Conservation (phyloP, 495 filamentous ascomycete genomes). For the Penicillium herquei region DNA sequence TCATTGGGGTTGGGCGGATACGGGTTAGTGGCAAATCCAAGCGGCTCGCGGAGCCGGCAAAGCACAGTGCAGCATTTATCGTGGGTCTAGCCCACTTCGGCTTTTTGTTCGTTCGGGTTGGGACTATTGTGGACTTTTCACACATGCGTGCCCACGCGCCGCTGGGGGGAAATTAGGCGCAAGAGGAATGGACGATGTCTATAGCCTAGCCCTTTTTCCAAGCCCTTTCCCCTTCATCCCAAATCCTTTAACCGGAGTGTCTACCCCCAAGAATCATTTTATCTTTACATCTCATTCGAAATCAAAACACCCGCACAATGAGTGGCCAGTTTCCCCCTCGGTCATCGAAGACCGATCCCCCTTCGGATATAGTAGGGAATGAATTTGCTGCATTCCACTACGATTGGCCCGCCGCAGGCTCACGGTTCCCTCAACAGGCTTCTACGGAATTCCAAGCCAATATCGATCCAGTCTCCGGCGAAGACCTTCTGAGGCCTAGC, state of each 20-base stretch:
- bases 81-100: constrained; percentile 13
- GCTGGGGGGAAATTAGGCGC: not conserved
- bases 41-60: constrained; percentile 38
- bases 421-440: constrained; percentile 12
- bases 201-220: constrained; percentile 1
- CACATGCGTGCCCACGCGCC: not conserved
- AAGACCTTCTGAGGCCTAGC: constrained; percentile 10
- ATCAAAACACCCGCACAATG: constrained; percentile 21
- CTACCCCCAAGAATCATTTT: not conserved
- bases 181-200: not conserved
- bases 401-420: constrained; percentile 19
- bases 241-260: constrained; percentile 8
- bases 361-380: constrained; percentile 22
- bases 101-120: constrained; percentile 5
- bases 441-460: constrained; percentile 6
- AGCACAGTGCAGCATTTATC: constrained; percentile 27
- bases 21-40: constrained; percentile 20
- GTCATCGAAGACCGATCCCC: constrained; percentile 17
- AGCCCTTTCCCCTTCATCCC: constrained; percentile 2
- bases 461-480: constrained; percentile 19
- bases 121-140: constrained; percentile 1
- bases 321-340: constrained; percentile 24
- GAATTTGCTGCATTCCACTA: constrained; percentile 14
- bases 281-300: constrained; percentile 4
- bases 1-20: constrained; percentile 1